Evolutionary conservation across 768 basidiomycete genomes (phyloP), one percentile per base, ranked within the genome.

Genomic region (Lactarius hatsudake): DNA sequence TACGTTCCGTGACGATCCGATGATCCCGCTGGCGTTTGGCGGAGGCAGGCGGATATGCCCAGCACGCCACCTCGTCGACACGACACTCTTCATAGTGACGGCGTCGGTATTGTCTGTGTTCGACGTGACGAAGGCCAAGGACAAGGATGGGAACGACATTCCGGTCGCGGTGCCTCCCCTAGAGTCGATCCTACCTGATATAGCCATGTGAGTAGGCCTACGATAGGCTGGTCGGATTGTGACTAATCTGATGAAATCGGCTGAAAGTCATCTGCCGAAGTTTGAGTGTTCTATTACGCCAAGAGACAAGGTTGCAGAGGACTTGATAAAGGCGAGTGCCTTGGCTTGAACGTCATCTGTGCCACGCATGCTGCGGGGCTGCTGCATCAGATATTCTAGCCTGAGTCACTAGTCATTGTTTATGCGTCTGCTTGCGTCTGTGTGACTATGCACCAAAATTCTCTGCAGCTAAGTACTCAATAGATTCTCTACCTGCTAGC

Each of bases 41-140:
- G 51, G 23, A n/a, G 51, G 51, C 13, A 53, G 51, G 51, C 23
- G 51, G 23, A 26, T 53, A 26, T 53, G 51, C 23, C 51, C 51
- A 5, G 51, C 23, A 13, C 51, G 51, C 12, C 51, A 53, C 26
- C 17, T 53, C 9, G 55, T n/a, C 30, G 32, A 56, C 1, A 9
- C 30, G 55, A 30, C 9, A 9, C 32, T 56, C 23, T 53, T 53
- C 51, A 5, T 53, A 26, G 26, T 53, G 26, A 53, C 51, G 23
- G 32, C 20, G 55, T 40, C 66, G 7, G n/a, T 68, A 7, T 58
- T 66, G 28, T 55, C 65, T 0, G 54, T 62, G 0, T 67, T 67
- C 61, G 51, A 57, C 5, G n/a, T 67, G 17, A n/a, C 48, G 12
- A 67, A 18, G 61, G 54, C 65, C 7, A 62, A 57, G 20, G 65